Conservation (phyloP, 106 monocot species). For the Apostasia ramifera region DNA sequence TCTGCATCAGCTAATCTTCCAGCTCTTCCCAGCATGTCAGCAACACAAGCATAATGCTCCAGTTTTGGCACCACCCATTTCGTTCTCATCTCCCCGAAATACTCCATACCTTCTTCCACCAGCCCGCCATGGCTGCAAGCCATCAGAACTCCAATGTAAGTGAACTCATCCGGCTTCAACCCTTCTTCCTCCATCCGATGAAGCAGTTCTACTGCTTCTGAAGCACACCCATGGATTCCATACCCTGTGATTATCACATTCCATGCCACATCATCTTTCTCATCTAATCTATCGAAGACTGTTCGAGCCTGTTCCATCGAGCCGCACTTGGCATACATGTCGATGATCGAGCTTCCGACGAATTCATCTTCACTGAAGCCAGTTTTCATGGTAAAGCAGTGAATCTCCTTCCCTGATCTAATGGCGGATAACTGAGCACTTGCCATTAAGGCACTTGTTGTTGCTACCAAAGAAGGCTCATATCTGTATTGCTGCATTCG, state of each 20-base stretch:
- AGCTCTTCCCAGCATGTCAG: conserved; percentile 56
- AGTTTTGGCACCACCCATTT: conserved; percentile 27
- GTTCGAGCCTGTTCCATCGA: conserved; percentile 32
- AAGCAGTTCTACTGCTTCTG: conserved; percentile 31
- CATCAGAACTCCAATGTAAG: conserved; percentile 46
- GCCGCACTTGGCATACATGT: conserved; percentile 81
- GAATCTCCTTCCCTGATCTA: conserved; percentile 42
- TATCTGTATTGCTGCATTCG: conserved; percentile 24
- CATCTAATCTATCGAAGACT: conserved; percentile 40
- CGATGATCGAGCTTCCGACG: conserved; percentile 55
- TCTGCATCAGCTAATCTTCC: conserved; percentile 32
- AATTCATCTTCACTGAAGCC: conserved; percentile 22
- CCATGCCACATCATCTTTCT: conserved; percentile 48
- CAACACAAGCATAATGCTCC: conserved; percentile 57
- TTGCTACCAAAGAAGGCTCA: conserved; percentile 39
- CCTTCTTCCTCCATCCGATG: conserved; percentile 31
- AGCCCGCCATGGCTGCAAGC: conserved; percentile 54
- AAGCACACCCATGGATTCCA: conserved; percentile 37
- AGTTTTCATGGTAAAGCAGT: conserved; percentile 47
- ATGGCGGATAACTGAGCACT: conserved; percentile 45
- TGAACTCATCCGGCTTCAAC: conserved; percentile 31
- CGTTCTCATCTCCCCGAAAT: conserved; percentile 38
- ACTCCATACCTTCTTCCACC: conserved; percentile 33
- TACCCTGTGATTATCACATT: conserved; percentile 52
- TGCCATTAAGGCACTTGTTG: conserved; percentile 32